A percentile compares a stretch with the other conserved stretches of the same genome.
phyloP scores from a whole-genome alignment of 2,329 filamentous ascomycete species.

The Sporothrix protearum region DNA sequence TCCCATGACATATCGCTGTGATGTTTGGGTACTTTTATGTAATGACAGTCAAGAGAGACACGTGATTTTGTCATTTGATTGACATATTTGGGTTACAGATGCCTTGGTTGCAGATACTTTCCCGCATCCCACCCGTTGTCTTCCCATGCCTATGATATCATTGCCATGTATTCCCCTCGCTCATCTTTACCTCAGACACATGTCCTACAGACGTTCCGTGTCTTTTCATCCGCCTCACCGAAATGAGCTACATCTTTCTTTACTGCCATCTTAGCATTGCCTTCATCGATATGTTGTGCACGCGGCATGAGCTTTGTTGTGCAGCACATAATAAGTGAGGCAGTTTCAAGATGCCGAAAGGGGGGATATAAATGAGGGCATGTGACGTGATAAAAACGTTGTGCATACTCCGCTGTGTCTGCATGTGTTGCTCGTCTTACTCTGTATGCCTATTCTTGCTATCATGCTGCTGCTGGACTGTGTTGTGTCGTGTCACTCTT shows the following conservation, averaged over 20 bases:
- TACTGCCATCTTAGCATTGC: background rate
- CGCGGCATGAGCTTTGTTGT: background rate
- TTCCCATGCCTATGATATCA: background rate
- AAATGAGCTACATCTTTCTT: background rate
- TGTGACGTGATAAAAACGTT: background rate
- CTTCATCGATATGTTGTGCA: background rate
- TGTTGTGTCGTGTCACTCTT: constrained; percentile 10
- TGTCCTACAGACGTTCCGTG: background rate
- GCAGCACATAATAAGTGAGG: background rate
- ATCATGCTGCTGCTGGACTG: background rate
- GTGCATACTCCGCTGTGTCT: background rate
- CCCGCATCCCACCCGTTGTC: background rate
- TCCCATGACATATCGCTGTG: background rate
- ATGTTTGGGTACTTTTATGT: background rate
- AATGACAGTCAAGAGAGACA: background rate
- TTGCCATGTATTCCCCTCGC: background rate
- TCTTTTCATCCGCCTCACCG: background rate
- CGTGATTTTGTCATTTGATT: background rate
- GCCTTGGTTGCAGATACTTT: background rate
- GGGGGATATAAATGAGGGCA: background rate
- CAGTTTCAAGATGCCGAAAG: background rate
- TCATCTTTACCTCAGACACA: background rate
- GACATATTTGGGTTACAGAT: too few species aligned
- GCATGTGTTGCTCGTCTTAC: background rate
- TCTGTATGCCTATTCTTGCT: background rate